These are phyloP conservation scores for Ophiorrhiza pumila DNA, from an alignment of 257 asterid genomes.

Conservation along the genomic window DNA sequence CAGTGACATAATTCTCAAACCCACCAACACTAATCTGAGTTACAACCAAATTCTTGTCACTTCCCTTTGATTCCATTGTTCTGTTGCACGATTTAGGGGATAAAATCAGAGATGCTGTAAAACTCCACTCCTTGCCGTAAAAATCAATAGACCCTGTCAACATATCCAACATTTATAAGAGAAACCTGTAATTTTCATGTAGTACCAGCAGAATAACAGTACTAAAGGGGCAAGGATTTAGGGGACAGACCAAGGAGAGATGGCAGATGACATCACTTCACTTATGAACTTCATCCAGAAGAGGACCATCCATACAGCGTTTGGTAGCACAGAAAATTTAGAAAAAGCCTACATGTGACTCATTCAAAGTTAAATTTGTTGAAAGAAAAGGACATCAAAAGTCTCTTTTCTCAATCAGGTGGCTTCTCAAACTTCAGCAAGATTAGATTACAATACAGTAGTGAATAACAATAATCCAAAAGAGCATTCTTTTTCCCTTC, in stretches of 20 bases:
- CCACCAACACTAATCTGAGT: slow-evolving; percentile 91
- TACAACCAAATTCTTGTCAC: slow-evolving; percentile 41
- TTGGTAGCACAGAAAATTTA: neutral
- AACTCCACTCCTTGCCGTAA: neutral
- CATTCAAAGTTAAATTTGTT: neutral
- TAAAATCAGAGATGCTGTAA: neutral
- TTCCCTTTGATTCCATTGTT: slow-evolving; percentile 46
- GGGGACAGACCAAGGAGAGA: neutral
- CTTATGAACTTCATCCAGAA: neutral
- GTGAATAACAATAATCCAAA: neutral
- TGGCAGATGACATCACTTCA: neutral
- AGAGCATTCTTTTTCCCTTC: neutral
- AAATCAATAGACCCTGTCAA: neutral
- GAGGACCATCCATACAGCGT: neutral
- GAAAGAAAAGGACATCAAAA: neutral
- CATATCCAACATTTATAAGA: neutral
- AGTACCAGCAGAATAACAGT: neutral
- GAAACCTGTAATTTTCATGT: neutral
- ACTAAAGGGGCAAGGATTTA: neutral
- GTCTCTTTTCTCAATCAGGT: neutral
- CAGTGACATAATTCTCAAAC: slow-evolving; percentile 48
- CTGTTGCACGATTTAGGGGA: neutral
- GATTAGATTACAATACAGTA: neutral
- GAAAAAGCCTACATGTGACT: neutral
- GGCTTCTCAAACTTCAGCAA: neutral